Base-by-base conservation (phyloP, 495 filamentous ascomycete genomes). In the Hypoxylon crocopeplum region DNA sequence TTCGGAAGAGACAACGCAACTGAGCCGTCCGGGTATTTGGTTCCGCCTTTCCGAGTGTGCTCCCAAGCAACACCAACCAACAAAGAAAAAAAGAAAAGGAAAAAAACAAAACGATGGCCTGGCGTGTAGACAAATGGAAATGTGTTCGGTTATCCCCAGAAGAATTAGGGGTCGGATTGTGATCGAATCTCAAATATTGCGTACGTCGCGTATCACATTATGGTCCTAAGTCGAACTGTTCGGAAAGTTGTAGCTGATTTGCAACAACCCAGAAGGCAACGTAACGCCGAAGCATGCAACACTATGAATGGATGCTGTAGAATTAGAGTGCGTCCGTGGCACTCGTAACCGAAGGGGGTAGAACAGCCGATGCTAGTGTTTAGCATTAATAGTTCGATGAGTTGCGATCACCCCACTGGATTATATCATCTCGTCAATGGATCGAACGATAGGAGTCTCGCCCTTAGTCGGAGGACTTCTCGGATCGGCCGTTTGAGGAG, bases 401-500 rank as follows among this genome's bases (percentile, higher is more conserved):
- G 7, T 37, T 37, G 5, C 24, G 17, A 49, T 39, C 55, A 38
- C 7, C 25, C 11, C 27, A 12, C 24, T 13, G 25, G 6, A 25
- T 71, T 63, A 79, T 64, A 81, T 66, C 58, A 84, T 69, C 36
- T 84, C 82, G 51, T 84, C 82, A 48, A 90, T 90, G 20, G 80
- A 87, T 44, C 86, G 73, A 33, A 82, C 81, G 48, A 90, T 88
- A n/a, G 86, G 85, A 10, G 79, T 84, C 64, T 84, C 83, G 5
- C 86, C 86, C 55, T 76, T 79, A 11, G 81, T 83, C 0, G 84
- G 83, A 5, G 87, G 87, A 59, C 85, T 88, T 29, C 87, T 68
- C 3, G 87, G 87, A 57, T 90, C 87, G 6, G 76, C 76, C 2
- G 71, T 71, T 22, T 79, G 69, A 20, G 69, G 48, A 6, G 75